Evolutionary conservation across 148 eudicot species (phyloP).

Genomic region (Simmondsia chinensis): DNA sequence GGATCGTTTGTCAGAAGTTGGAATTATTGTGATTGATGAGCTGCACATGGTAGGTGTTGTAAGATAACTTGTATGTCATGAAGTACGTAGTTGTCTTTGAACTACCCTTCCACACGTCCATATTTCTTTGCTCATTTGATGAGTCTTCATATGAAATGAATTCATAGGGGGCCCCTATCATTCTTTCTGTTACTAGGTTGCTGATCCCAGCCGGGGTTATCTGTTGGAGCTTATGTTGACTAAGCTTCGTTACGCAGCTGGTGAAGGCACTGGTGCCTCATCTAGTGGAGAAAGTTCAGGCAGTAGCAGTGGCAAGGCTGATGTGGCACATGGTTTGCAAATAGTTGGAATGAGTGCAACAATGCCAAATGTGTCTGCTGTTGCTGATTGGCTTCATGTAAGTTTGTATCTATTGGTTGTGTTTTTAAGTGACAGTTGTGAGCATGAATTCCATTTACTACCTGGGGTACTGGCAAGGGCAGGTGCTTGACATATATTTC

Average conservation of each 20-base stretch:
- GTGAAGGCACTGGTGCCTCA: constrained; percentile 77
- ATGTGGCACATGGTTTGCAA: constrained; percentile 74
- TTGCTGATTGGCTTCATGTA: constrained; percentile 99
- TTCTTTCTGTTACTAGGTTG: constrained; percentile 58
- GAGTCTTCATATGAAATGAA: background rate
- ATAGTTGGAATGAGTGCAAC: constrained; percentile 99
- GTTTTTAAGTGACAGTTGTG: too few relatives aligned
- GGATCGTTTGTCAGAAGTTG: constrained; percentile 93
- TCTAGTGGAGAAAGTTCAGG: constrained; percentile 91
- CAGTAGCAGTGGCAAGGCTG: constrained; percentile 69
- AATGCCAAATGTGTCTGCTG: constrained; percentile 94
- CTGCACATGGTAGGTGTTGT: constrained; percentile 76
- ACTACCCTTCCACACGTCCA: too few relatives aligned
- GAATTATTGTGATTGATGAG: constrained; percentile 97
- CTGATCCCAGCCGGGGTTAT: constrained; percentile 96
- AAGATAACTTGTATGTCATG: constrained; percentile 2
- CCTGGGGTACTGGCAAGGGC: too few relatives aligned
- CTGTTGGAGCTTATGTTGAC: constrained; percentile 95
- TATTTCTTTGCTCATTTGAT: background rate
- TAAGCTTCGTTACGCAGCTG: constrained; percentile 95
- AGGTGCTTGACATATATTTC: too few relatives aligned
- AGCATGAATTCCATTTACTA: too few relatives aligned
- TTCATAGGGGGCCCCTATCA: constrained; percentile 10
- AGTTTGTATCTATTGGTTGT: constrained; percentile 11
- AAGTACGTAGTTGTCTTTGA: too few relatives aligned